These are phyloP conservation scores for Penicillium sp. DNA, from an alignment of 2,329 filamentous ascomycete genomes.

Conservation along the genomic window DNA sequence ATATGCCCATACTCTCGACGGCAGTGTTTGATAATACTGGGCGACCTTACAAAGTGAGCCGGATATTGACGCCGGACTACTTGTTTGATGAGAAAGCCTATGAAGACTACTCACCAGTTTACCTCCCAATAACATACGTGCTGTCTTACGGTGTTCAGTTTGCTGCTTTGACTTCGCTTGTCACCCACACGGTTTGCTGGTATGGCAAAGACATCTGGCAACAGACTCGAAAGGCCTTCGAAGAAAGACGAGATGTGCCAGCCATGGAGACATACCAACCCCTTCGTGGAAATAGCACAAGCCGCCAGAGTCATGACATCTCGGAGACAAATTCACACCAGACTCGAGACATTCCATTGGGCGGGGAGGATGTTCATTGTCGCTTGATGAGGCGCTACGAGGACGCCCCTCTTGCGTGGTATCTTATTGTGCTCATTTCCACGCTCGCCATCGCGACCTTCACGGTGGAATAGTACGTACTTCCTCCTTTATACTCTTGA, in stretches of 20 bases:
- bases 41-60: conserved; percentile 73
- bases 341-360: conserved; percentile 49
- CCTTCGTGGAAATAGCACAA: conserved; percentile 28
- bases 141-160: conserved; percentile 84
- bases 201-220: conserved; percentile 77
- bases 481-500: not conserved
- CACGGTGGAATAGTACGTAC: conserved; percentile 72
- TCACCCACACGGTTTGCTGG: conserved; percentile 80
- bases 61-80: conserved; percentile 72
- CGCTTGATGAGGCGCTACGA: conserved; percentile 78
- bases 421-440: conserved; percentile 67
- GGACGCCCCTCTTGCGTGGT: conserved; percentile 79
- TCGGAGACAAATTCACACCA: conserved; percentile 22
- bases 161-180: conserved; percentile 70
- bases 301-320: conserved; percentile 12
- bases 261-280: conserved; percentile 53
- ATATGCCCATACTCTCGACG: conserved; percentile 80
- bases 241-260: conserved; percentile 56
- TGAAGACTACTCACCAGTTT: conserved; percentile 75
- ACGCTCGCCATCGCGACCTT: conserved; percentile 80
- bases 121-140: conserved; percentile 81
- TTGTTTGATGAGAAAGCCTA: conserved; percentile 75
- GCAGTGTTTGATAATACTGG: conserved; percentile 84
- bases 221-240: conserved; percentile 67
- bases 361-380: conserved; percentile 76